Evolutionary conservation across 192 early-diverging fungal genomes (phyloP), one percentile per base, ranked within the genome.

Genomic region (Fimicolochytrium jonesii): DNA sequence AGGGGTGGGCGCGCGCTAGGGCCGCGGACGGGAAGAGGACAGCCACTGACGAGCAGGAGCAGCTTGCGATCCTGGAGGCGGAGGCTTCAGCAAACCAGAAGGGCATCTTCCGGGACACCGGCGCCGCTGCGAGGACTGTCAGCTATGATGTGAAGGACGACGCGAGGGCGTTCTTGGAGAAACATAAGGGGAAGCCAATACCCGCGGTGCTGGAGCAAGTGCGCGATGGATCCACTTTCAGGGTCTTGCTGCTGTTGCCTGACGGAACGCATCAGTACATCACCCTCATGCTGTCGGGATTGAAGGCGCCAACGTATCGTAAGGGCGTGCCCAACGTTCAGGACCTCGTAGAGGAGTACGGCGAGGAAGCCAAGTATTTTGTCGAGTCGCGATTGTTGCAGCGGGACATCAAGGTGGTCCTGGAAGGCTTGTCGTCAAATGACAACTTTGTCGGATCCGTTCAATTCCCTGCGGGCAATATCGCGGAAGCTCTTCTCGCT

Each of bases 301-400:
- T 99, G 60, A 90, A 89, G 67, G 88, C 88, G 5, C 94, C 93
- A 6, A 73, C 82, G 20, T 84, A 88, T 59, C 83, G 92, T 26
- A 77, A 73, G 32, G 88, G 88, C n/a, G 68, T 88, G 9, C 84
- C 91, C 18, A 88, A 83, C 48, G 70, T 84, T 30, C 77, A 79
- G 4, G 87, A 90, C 61, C 45, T 87, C 13, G 77, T 88, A 31
- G 94, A 97, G 74, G 94, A 93, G 18, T 95, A 86, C 64, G 87
- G 88, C 53, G 95, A 95, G 64, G 92, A 97, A 69, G 92, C 94
- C 10, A 91, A 90, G 68, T 92, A 75, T 72, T 94, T 95, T 78
- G 89, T 92, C 26, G 97, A 99, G 66, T 66, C 77, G 6, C 89
- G 93, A 42, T 73, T 99, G 26, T 73, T 97, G 57, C 92, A 99